A percentile compares a stretch with the other conserved stretches of the same genome.
Evolutionary conservation across 139 green algal species (phyloP).

Genomic region (Closterium sp.): DNA sequence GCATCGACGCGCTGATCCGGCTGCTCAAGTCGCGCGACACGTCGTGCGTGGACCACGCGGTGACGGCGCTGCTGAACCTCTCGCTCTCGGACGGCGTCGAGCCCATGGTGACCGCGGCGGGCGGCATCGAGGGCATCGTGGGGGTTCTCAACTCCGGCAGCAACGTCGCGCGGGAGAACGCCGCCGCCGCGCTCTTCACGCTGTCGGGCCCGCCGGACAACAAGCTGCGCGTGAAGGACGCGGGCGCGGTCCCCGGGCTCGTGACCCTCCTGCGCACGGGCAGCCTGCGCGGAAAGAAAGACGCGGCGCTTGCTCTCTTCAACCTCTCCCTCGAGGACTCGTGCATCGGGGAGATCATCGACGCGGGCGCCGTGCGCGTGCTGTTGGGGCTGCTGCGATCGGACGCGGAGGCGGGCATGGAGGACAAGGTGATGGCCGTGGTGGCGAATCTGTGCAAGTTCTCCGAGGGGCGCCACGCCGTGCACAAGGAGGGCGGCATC

Average conservation of each 20-base stretch:
- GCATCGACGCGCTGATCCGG: conserved; percentile 11
- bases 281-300: conserved; percentile 32
- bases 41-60: conserved; percentile 20
- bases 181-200: conserved; percentile 43
- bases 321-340: conserved; percentile 35
- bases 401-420: conserved; percentile 16
- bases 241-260: conserved; percentile 19
- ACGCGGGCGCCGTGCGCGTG: conserved; percentile 26
- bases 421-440: conserved; percentile 44
- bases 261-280: conserved; percentile 19
- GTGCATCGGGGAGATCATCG: conserved; percentile 20
- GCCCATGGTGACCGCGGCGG: not conserved
- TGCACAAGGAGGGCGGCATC: conserved; percentile 31
- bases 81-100: conserved; percentile 7
- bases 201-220: conserved; percentile 37
- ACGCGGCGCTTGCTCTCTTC: conserved; percentile 39
- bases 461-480: conserved; percentile 15
- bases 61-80: conserved; percentile 42
- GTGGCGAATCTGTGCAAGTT: conserved; percentile 34
- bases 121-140: conserved; percentile 4
- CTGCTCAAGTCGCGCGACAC: conserved; percentile 12
- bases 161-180: conserved; percentile 28
- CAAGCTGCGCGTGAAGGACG: conserved; percentile 15
- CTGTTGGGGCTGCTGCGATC: not conserved
- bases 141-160: conserved; percentile 25